phyloP scores from a whole-genome alignment of 2,329 filamentous ascomycete species.

The Aspergillus bombycis region DNA sequence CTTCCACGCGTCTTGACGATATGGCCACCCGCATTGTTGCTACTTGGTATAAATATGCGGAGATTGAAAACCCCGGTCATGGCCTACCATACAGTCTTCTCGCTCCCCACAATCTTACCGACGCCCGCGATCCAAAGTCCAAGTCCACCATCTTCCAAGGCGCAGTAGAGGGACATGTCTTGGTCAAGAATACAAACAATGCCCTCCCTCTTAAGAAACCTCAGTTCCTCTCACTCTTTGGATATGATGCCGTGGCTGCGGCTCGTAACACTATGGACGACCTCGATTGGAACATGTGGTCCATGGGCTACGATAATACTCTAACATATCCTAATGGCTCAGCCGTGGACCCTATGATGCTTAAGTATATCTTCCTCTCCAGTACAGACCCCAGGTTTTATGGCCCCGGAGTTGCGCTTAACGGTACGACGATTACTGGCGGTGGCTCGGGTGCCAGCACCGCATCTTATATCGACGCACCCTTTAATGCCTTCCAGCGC shows the following conservation, averaged over 20 bases:
- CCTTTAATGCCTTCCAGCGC: constrained; percentile 58
- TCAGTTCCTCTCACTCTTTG: constrained; percentile 55
- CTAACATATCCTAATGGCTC: neutral
- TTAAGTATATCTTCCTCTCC: neutral
- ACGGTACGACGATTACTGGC: neutral
- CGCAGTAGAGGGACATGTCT: constrained; percentile 62
- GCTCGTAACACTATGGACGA: too few species aligned
- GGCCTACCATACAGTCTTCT: neutral
- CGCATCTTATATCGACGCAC: constrained; percentile 54
- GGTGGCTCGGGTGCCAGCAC: constrained; percentile 55
- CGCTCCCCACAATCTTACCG: neutral
- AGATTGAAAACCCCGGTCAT: neutral
- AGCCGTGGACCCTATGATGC: neutral
- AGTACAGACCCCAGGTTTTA: neutral
- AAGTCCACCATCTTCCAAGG: constrained; percentile 25
- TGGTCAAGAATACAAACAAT: constrained; percentile 55
- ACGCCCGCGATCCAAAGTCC: neutral
- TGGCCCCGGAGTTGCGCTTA: neutral
- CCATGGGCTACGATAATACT: neutral
- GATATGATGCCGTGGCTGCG: constrained; percentile 55
- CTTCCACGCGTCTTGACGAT: neutral
- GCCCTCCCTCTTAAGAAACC: constrained; percentile 50
- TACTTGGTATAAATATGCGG: neutral
- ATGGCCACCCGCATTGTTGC: neutral
- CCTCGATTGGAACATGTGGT: neutral